These are phyloP conservation scores for Neophaeococcomyces mojaviensis DNA, from an alignment of 2,329 filamentous ascomycete genomes.

Conservation along the genomic window DNA sequence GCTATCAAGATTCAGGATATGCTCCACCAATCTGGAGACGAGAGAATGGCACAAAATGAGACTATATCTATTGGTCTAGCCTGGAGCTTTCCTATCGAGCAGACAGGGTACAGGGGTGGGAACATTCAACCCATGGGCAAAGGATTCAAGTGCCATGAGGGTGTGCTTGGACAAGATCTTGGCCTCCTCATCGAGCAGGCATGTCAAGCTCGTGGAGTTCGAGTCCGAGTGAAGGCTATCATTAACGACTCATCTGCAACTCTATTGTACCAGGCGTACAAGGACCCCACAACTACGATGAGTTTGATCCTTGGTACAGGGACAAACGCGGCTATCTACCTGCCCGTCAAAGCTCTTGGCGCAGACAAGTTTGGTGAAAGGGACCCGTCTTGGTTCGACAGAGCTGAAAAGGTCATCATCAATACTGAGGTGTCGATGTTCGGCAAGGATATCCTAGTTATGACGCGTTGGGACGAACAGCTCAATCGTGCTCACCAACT, in stretches of 20 bases:
- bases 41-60: slow-evolving; percentile 25
- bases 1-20: slow-evolving; percentile 51
- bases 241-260: slow-evolving; percentile 58
- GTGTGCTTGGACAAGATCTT: slow-evolving; percentile 52
- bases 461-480: slow-evolving; percentile 54
- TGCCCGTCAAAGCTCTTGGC: slow-evolving; percentile 49
- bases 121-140: slow-evolving; percentile 58
- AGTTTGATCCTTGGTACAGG: slow-evolving; percentile 59
- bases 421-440: slow-evolving; percentile 64
- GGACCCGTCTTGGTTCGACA: slow-evolving; percentile 47
- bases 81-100: slow-evolving; percentile 61
- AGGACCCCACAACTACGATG: slow-evolving; percentile 53
- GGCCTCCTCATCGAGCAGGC: slow-evolving; percentile 52
- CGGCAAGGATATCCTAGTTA: slow-evolving; percentile 48
- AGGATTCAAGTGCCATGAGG: slow-evolving; percentile 54
- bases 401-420: slow-evolving; percentile 54
- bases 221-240: slow-evolving; percentile 54
- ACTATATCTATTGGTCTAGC: slow-evolving; percentile 53
- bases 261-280: slow-evolving; percentile 55
- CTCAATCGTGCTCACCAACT: slow-evolving; percentile 50
- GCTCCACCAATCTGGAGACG: slow-evolving; percentile 38
- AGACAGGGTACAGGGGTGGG: slow-evolving; percentile 53
- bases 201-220: slow-evolving; percentile 47
- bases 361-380: slow-evolving; percentile 49
- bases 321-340: slow-evolving; percentile 57